Percentiles rank a stretch among this genome's conserved stretches.
phyloP scores from a whole-genome alignment of 139 green algal species.

The Volvox africanus region DNA sequence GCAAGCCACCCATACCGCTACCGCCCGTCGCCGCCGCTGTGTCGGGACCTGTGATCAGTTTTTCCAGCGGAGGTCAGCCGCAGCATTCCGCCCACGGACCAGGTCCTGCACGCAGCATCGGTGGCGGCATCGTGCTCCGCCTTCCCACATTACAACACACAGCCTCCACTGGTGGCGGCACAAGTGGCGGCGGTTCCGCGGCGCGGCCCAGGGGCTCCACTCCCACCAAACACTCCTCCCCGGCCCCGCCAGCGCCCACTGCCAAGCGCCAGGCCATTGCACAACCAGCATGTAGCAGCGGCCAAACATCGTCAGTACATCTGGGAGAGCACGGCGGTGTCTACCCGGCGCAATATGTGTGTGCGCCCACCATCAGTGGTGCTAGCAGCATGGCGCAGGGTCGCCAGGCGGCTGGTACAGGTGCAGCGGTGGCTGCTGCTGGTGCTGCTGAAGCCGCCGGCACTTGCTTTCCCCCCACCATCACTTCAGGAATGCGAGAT shows the following conservation, averaged over 20 bases:
- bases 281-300: not conserved
- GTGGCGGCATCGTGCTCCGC: constrained; percentile 24
- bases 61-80: not conserved
- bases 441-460: too few relatives aligned
- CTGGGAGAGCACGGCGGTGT: not conserved
- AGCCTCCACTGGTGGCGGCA: not conserved
- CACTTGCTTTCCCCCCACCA: not conserved
- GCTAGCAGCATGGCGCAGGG: not conserved
- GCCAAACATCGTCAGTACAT: not conserved
- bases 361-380: not conserved
- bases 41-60: constrained; percentile 29
- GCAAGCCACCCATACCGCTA: not conserved
- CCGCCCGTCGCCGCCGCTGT: constrained; percentile 9
- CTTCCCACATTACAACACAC: not conserved
- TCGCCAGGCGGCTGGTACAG: not conserved
- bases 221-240: constrained; percentile 7
- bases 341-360: not conserved
- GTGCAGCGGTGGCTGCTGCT: too few relatives aligned
- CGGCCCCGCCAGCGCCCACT: not conserved
- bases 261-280: constrained; percentile 32
- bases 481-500: not conserved
- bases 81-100: constrained; percentile 12
- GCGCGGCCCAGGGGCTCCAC: not conserved
- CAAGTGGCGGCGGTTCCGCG: not conserved
- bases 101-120: not conserved